Conservation (phyloP, 345 rosid genomes). For the Salix exigua region DNA sequence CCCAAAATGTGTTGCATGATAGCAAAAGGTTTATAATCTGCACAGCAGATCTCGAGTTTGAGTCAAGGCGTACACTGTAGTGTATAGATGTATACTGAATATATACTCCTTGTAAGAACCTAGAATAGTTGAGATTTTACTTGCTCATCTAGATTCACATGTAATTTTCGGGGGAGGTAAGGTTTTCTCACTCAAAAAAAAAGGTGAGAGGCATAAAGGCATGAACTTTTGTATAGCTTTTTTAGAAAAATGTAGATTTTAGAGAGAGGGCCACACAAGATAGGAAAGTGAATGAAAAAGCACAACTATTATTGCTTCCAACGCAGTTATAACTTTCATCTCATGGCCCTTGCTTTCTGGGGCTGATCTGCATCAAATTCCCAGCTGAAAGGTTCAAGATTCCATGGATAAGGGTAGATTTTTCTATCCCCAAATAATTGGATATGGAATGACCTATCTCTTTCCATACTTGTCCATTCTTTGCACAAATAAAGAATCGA, state of each 20-base stretch:
- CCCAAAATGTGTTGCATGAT: no score
- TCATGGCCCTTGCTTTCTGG: background rate
- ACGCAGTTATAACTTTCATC: background rate
- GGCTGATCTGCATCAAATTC: background rate
- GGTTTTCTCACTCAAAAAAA: no score
- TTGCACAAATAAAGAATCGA: background rate
- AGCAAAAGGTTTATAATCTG: accelerated
- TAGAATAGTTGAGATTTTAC: accelerated
- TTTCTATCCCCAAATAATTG: background rate
- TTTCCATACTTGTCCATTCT: background rate
- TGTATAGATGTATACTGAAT: no score
- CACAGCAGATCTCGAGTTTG: accelerated
- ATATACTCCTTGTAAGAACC: accelerated
- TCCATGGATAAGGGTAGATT: background rate
- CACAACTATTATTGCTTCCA: background rate
- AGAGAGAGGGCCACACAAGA: background rate
- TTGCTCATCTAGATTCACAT: accelerated
- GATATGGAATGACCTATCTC: background rate
- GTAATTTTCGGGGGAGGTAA: accelerated
- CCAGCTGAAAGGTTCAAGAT: background rate
- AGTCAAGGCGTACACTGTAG: no score
- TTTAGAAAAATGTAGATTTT: background rate
- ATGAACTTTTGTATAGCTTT: background rate
- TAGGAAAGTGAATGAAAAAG: background rate
- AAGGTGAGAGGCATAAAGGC: background rate